These are phyloP conservation scores for Xerocomus minutiporus DNA, from an alignment of 1,284 basidiomycete genomes.

Conservation along the genomic window DNA sequence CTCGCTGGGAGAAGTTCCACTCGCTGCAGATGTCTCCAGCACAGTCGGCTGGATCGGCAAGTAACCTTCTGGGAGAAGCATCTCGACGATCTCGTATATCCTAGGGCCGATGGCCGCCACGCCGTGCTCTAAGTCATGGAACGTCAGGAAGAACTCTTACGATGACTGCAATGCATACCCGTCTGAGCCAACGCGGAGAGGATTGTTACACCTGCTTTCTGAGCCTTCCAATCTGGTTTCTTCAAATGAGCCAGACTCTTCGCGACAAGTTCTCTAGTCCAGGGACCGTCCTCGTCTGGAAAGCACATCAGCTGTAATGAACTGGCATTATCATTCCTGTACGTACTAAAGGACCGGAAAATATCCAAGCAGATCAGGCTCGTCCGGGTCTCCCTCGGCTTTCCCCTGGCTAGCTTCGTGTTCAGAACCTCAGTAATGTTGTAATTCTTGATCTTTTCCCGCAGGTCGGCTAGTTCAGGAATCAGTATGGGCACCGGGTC, in stretches of 20 bases:
- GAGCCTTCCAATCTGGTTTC: slow-evolving; percentile 1
- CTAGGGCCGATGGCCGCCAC: neutral
- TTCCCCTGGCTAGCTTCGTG: neutral
- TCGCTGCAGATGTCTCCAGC: neutral
- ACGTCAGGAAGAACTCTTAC: neutral
- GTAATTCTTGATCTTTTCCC: neutral
- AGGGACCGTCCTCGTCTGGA: neutral
- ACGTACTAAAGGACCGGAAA: neutral
- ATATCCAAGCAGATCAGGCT: neutral
- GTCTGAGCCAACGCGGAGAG: slow-evolving; percentile 12
- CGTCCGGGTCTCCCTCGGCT: neutral
- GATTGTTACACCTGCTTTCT: slow-evolving; percentile 8
- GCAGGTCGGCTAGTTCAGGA: neutral
- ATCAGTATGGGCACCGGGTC: neutral
- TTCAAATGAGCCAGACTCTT: neutral
- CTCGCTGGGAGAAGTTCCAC: neutral
- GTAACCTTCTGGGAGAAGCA: slow-evolving; percentile 7
- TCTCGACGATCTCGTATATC: slow-evolving; percentile 5
- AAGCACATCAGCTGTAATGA: neutral
- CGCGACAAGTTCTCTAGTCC: slow-evolving; percentile 2
- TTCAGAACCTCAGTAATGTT: neutral
- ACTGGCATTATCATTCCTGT: neutral
- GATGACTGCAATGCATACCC: neutral
- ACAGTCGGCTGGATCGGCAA: neutral
- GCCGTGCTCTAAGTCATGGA: slow-evolving; percentile 2